phyloP scores from a whole-genome alignment of 2,329 filamentous ascomycete species.

The Penicillium sp. region DNA sequence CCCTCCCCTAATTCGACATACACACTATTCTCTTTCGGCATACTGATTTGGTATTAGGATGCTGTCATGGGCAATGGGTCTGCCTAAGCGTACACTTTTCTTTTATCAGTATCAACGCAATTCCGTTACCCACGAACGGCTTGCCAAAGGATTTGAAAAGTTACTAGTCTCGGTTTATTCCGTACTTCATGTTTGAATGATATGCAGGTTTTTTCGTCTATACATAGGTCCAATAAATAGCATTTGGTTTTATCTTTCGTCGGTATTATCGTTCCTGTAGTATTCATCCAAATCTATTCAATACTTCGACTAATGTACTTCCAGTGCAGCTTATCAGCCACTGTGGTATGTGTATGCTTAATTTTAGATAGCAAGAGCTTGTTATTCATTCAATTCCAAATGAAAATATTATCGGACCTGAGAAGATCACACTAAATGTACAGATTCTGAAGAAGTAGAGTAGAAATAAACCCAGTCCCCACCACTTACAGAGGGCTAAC shows the following conservation, averaged over 20 bases:
- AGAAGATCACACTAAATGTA: no score
- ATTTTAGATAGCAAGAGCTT: no score
- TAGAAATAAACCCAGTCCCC: neutral
- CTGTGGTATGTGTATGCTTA: no score
- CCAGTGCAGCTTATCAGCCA: no score
- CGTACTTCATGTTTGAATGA: conserved; percentile 6
- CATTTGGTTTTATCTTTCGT: neutral
- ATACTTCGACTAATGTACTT: no score
- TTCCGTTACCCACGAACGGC: neutral
- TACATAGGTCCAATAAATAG: conserved; percentile 10
- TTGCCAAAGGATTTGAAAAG: conserved; percentile 6
- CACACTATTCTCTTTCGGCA: neutral
- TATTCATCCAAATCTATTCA: neutral
- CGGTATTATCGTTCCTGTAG: neutral
- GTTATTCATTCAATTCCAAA: no score
- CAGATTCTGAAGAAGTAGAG: neutral
- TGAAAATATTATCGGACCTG: no score
- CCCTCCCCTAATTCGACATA: neutral
- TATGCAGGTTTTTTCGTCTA: conserved; percentile 7
- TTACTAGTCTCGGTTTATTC: conserved; percentile 4
- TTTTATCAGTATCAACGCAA: conserved; percentile 6
- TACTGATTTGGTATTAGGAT: conserved; percentile 22
- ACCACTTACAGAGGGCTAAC: conserved; percentile 12
- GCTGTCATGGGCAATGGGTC: conserved; percentile 32
- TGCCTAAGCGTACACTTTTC: conserved; percentile 6